Evolutionary conservation across 805 yeast species (phyloP), one percentile per base, ranked within the genome.

Genomic region (Yamadazyma endophytica): DNA sequence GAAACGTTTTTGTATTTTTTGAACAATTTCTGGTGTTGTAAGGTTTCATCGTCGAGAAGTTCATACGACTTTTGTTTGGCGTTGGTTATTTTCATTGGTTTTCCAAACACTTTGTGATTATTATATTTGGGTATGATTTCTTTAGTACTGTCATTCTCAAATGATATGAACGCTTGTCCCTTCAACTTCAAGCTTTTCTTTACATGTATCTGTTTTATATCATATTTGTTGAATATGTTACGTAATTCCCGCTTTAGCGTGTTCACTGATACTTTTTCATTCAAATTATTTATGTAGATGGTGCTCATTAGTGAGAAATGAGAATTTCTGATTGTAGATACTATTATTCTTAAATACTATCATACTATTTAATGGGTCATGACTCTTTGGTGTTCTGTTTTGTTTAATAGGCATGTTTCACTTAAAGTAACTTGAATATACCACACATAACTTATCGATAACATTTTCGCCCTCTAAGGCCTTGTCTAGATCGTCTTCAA

Each of bases 131-230:
- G 60, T 12, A 38, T 57, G 3, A 70, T 47, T 0, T 82, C 82
- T 24, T 48, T 45, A 3, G 49, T 35, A 1, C 88, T 78, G 4
- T 59, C 54, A 3, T 61, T 47, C 3, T 58, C 64, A 31, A 78
- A 75, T 0, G 84, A 74, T 5, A 86, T 67, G 52, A 84, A 86
- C 1, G 95, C 95, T 53, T 86, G 95, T 2, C 96, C 96, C 35
- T 80, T 70, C 71, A 81, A 67, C 39, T 65, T 70, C n/a, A 84
- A 46, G 42, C 76, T 79, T 37, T 70, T 71, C 35, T 75, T 77
- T 1, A 85, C 75, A 2, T 72, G 36, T 1, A 41, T 35, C 5
- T 27, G 20, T 15, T 15, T 13, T 2, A 61, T 61, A 0, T 81
- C 79, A 46, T 60, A 71, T 12, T 61, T 49, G 3, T 46, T 44